Evolutionary conservation across 208 protist genomes (phyloP).

Genomic region (Kentomonas sorsogonicus): DNA sequence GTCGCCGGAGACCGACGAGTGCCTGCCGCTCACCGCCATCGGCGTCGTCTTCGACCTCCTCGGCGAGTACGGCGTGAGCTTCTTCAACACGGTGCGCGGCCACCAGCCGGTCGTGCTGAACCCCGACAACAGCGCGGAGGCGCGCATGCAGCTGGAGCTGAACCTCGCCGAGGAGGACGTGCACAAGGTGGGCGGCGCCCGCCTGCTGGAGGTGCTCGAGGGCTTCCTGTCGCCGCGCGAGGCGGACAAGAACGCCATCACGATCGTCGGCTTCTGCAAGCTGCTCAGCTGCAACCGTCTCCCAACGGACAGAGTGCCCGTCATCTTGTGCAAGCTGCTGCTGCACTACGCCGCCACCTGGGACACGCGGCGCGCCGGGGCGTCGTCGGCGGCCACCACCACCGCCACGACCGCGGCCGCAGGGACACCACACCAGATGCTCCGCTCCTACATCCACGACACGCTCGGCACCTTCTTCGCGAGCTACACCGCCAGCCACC

Average conservation of each 20-base stretch:
- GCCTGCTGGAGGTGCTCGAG: slow-evolving; percentile 45
- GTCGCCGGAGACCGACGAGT: slow-evolving; percentile 9
- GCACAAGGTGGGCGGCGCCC: slow-evolving; percentile 71
- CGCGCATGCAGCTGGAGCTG: slow-evolving; percentile 69
- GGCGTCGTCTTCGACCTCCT: slow-evolving; percentile 78
- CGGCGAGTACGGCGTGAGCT: slow-evolving; percentile 84
- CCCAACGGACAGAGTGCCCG: slow-evolving; percentile 33
- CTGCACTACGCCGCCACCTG: slow-evolving; percentile 47
- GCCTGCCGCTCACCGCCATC: slow-evolving; percentile 58
- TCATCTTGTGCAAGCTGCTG: slow-evolving; percentile 60
- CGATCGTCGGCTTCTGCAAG: slow-evolving; percentile 76
- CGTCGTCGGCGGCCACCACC: too few species aligned
- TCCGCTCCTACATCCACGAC: slow-evolving; percentile 52
- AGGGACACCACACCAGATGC: too few species aligned
- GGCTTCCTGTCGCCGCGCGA: slow-evolving; percentile 37
- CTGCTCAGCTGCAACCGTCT: slow-evolving; percentile 84
- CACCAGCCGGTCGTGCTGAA: slow-evolving; percentile 20
- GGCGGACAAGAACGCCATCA: slow-evolving; percentile 17
- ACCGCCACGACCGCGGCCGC: too few species aligned
- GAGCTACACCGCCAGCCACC: slow-evolving; percentile 79
- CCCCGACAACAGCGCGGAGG: slow-evolving; percentile 29
- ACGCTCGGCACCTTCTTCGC: slow-evolving; percentile 71
- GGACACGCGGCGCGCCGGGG: slow-evolving; percentile 11
- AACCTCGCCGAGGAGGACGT: slow-evolving; percentile 73
- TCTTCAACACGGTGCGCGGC: slow-evolving; percentile 50